Base-by-base conservation (phyloP, 1,284 basidiomycete genomes). In the Meripilus lineatus region DNA sequence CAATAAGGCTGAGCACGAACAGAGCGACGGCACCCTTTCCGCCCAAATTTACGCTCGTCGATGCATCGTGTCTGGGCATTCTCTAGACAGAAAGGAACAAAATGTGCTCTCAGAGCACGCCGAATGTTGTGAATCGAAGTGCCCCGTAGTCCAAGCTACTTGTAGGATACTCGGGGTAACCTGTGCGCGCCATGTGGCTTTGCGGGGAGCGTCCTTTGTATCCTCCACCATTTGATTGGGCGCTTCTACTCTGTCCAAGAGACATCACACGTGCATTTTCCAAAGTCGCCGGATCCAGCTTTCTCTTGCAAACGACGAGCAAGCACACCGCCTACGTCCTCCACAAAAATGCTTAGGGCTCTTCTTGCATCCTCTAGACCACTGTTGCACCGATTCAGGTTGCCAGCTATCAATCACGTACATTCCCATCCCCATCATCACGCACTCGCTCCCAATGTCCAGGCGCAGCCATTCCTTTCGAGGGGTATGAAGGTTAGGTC, bases 401-500 rank as follows among this genome's bases (percentile, higher is more conserved):
- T 64, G 11, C 63, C 72, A 32, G 50, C 67, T 26, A 46, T 66
- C 13, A 56, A 65, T 13, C 66, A 64, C 46, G 22, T 58, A 14
- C 62, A 66, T 42, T 62, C 45, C 38, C 62, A 49, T 42, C 55
- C 26, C 37, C 63, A 54, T 52, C 62, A 54, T 65, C 66, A 51
- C 50, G 53, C 52, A 26, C 57, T 53, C 14, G 48, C 48, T 13
- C 49, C 57, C 28, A 33, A 44, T 38, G 37, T 54, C 18, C 42
- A 54, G 25, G 51, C 60, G 24, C 56, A 52, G 43, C 65, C 66
- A 15, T 50, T 65, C 7, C 58, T 79, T 17, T 62, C 73, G 22
- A 71, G 94, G 53, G 93, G 93, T 32, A 96, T 97, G 90, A 99
- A 98, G 75, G 94, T 99, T 45, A 82, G 94, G 49, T 88, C 89